A percentile compares a stretch with the other conserved stretches of the same genome.
These are phyloP conservation scores for Phytopythium litorale DNA, from an alignment of 352 stramenopile species.

Conservation along the genomic window DNA sequence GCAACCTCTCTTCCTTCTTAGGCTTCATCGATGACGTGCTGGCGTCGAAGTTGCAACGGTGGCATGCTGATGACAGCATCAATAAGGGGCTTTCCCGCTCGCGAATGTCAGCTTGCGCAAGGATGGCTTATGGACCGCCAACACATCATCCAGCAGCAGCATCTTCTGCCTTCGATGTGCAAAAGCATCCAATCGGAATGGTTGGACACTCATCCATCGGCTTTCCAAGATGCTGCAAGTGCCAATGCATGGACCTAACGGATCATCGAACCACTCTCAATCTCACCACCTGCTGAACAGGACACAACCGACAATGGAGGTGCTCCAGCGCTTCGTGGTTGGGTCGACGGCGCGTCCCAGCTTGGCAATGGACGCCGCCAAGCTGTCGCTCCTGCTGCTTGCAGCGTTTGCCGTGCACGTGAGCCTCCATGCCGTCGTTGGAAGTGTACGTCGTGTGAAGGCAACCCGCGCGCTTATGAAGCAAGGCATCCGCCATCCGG, in stretches of 20 bases:
- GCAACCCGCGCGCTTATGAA: not conserved
- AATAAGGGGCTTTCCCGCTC: too few species aligned
- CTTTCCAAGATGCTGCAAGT: too few species aligned
- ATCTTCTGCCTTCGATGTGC: too few species aligned
- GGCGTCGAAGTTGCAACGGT: not conserved
- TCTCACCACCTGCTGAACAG: not conserved
- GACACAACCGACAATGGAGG: not conserved
- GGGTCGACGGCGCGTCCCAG: not conserved
- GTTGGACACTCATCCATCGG: too few species aligned
- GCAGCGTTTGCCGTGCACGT: not conserved
- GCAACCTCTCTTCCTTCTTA: too few species aligned
- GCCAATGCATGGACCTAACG: not conserved
- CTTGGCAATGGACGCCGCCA: not conserved
- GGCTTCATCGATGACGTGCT: too few species aligned
- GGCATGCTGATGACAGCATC: not conserved
- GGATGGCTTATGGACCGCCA: too few species aligned
- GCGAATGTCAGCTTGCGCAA: too few species aligned
- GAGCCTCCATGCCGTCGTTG: not conserved
- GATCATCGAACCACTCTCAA: not conserved
- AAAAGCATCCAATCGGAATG: too few species aligned
- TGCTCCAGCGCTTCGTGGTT: not conserved
- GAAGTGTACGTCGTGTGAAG: not conserved
- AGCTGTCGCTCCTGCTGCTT: not conserved
- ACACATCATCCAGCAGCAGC: too few species aligned
- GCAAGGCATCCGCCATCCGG: conserved; percentile 19